A percentile compares a stretch with the other conserved stretches of the same genome.
Evolutionary conservation across 176 grass and related monocot species (phyloP).

Genomic region (Tuctoria greenei): DNA sequence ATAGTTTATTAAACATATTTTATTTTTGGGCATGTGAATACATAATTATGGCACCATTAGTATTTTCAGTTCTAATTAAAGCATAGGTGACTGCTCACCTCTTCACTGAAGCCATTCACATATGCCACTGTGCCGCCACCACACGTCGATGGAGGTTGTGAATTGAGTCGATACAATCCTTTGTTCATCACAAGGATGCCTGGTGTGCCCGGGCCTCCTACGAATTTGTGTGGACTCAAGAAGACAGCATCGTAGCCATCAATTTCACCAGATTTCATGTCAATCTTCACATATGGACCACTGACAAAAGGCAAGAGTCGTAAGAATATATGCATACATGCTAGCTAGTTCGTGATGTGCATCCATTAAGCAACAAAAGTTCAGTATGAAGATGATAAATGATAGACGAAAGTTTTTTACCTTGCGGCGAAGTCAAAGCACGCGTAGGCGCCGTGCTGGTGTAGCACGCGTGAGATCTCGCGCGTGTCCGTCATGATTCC

Average conservation of each 20-base stretch:
- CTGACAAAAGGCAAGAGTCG: slow-evolving; percentile 12
- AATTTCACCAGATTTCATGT: slow-evolving; percentile 69
- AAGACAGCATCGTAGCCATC: slow-evolving; percentile 82
- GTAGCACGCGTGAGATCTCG: slow-evolving; percentile 52
- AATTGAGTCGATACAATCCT: slow-evolving; percentile 49
- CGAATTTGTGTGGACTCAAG: slow-evolving; percentile 80
- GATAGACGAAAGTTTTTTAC: slow-evolving; percentile 5
- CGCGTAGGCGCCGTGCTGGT: slow-evolving; percentile 70
- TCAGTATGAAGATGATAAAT: background rate
- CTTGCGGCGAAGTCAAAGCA: slow-evolving; percentile 90
- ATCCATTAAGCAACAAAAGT: background rate
- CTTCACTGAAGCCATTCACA: slow-evolving; percentile 68
- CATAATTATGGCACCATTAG: background rate
- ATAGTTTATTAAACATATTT: background rate
- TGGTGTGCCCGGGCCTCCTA: slow-evolving; percentile 67
- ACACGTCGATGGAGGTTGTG: slow-evolving; percentile 57
- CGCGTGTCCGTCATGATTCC: slow-evolving; percentile 63
- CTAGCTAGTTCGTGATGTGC: too few relatives aligned
- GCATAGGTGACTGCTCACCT: slow-evolving; percentile 29
- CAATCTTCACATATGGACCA: slow-evolving; percentile 75
- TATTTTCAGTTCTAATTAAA: background rate
- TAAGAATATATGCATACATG: background rate
- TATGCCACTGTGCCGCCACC: slow-evolving; percentile 77
- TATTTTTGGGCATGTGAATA: background rate
- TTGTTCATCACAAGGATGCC: slow-evolving; percentile 87